Base-by-base conservation (phyloP, 257 asterid species). In the Agastache rugosa region DNA sequence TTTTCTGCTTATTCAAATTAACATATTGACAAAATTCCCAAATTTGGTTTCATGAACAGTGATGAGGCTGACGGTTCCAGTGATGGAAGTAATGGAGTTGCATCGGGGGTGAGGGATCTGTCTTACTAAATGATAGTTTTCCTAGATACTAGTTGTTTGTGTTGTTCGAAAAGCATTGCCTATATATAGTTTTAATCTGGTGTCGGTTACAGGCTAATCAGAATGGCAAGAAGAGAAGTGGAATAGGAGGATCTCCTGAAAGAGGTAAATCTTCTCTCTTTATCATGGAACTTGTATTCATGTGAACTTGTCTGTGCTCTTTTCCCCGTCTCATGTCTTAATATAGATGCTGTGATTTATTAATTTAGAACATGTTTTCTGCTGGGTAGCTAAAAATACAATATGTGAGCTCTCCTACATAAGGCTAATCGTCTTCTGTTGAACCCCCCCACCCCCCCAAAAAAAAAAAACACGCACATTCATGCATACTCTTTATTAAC, bases 31-130 rank as follows among this genome's bases (percentile, higher is more conserved):
- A 61, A 65, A 82, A 29, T 42, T 41, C 48, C 63, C 61, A 4
- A 69, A 11, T 80, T 62, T 78, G 53, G 37, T 69, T 63, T 67
- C 51, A 22, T 69, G 66, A 72, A 74, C 89, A 95, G 98, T 63
- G 91, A 80, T 71, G 97, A 89, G 69, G 83, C 90, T 63, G 95
- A 79, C 25, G 95, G 86, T 76, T 93, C 97, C 68, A 95, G 95
- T 75, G 96, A 88, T 74, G 98, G 92, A 85, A 95, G 97, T 73
- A 83, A 88, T 76, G 87, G 89, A 78, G 90, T 81, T 66, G 84
- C 86, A 59, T 73, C 83, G 16, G 77, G 78, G 91, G 98, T 89
- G 62, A 78, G 85, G 63, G 70, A 25, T 64, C 64, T 82, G 42
- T 23, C 66, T 19, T 14, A 15, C 62, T 20, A 45, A 27, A 48